These are phyloP conservation scores for Aristolochia californica DNA, from an alignment of 164 flowering plant species.

Conservation along the genomic window DNA sequence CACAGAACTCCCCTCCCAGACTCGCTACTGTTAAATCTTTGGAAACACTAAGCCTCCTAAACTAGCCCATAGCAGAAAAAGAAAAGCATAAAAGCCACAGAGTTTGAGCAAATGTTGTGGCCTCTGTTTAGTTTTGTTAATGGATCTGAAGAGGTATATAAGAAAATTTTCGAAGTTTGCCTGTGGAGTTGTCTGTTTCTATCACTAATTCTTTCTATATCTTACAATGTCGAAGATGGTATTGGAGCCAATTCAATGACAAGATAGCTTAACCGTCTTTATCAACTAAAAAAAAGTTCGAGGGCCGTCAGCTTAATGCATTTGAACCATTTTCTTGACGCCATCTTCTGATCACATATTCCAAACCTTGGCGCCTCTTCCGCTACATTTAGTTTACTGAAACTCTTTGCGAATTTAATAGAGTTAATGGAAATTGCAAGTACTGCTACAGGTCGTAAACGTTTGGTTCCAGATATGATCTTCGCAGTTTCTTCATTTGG, in stretches of 20 bases:
- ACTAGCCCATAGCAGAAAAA: constrained; percentile 1
- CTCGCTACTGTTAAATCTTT: constrained; percentile 19
- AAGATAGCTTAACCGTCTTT: too few species aligned
- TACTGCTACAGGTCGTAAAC: background rate
- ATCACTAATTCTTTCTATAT: too few species aligned
- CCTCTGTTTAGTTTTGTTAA: background rate
- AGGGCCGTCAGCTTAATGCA: too few species aligned
- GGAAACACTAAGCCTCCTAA: constrained; percentile 34
- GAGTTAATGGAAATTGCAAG: background rate
- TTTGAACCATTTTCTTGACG: background rate
- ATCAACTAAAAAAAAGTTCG: too few species aligned
- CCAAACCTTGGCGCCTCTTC: constrained; percentile 5
- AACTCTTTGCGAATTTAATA: background rate
- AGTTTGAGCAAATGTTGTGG: too few species aligned
- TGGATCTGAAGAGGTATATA: background rate
- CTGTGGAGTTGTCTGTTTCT: too few species aligned
- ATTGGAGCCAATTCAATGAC: too few species aligned
- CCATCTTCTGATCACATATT: background rate
- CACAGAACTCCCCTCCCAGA: constrained; percentile 12
- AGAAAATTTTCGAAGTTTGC: background rate
- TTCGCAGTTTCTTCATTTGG: too few species aligned
- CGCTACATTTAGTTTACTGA: constrained; percentile 3
- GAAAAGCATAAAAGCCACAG: too few species aligned
- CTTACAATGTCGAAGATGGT: too few species aligned
- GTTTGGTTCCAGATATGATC: background rate